These are phyloP conservation scores for Collybia sordida DNA, from an alignment of 768 basidiomycete species.

Conservation along the genomic window DNA sequence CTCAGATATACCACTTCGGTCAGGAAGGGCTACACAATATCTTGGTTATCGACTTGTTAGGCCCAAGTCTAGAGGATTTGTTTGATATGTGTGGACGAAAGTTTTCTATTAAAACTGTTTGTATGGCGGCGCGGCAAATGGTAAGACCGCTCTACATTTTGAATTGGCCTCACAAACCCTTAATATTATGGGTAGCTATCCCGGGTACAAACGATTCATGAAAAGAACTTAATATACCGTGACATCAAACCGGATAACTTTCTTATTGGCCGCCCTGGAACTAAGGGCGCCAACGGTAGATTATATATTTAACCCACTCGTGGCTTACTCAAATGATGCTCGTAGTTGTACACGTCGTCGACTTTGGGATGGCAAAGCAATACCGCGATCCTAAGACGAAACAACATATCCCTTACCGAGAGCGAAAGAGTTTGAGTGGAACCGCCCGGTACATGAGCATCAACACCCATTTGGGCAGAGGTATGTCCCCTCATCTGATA, in stretches of 20 bases:
- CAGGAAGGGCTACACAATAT: constrained; percentile 99
- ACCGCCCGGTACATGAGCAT: constrained; percentile 99
- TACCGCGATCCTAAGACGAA: constrained; percentile 99
- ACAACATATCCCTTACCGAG: constrained; percentile 98
- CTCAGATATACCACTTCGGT: constrained; percentile 99
- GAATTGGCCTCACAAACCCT: constrained; percentile 5
- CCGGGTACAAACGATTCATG: constrained; percentile 96
- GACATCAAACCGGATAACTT: constrained; percentile 99
- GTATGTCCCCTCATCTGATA: constrained; percentile 39
- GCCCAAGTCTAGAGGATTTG: constrained; percentile 94
- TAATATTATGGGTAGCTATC: constrained; percentile 57
- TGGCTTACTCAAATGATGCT: neutral
- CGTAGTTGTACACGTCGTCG: constrained; percentile 88
- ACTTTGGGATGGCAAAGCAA: constrained; percentile 99
- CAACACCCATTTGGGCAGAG: constrained; percentile 97
- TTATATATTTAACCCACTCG: neutral
- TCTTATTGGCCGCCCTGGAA: constrained; percentile 90
- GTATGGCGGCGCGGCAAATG: constrained; percentile 99
- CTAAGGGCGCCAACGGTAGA: constrained; percentile 84
- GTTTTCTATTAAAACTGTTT: constrained; percentile 97
- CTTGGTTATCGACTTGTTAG: constrained; percentile 96
- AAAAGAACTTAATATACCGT: constrained; percentile 98
- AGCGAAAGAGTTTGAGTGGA: constrained; percentile 94
- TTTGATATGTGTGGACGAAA: constrained; percentile 99
- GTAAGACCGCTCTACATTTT: constrained; percentile 37